Base-by-base conservation (phyloP, 148 eudicot species). In the Mesembryanthemum crystallinum region DNA sequence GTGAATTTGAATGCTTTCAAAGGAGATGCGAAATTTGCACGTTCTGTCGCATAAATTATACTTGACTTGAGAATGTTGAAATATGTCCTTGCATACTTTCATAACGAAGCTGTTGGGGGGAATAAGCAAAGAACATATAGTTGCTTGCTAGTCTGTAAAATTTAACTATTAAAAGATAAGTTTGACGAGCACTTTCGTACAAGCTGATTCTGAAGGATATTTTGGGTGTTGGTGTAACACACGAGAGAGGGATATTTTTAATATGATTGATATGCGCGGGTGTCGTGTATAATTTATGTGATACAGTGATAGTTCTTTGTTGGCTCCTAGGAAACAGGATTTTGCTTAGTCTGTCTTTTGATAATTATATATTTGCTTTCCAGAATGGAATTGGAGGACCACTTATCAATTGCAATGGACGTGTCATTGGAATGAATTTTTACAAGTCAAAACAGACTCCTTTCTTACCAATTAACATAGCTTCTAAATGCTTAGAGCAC, bases 321-420 rank as follows among this genome's bases (percentile, higher is more conserved):
- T 32, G 1, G 60, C 21, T 17, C 18, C 47, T 29, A 28, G 15
- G 35, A 17, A 28, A 27, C 37, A 3, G 4, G 42, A 37, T 8
- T 37, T 37, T 25, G 18, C 39, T 12, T 7, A 58, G 12, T 3
- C 8, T 30, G 24, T 35, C 37, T 64, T 58, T 63, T 5, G 10
- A 14, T 28, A 13, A 71, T 17, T 71, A 24, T 52, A 37, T 37
- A 3, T 37, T 37, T 37, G 42, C 59, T 73, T 37, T 54, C 30
- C 67, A 73, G 76, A 60, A 58, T 60, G 76, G 66, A 25, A 73
- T 73, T 60, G 76, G 76, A 37, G 76, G 76, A 58, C 76, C 76
- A 47, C 47, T n/a, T n/a, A n/a, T n/a, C n/a, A n/a, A n/a, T n/a
- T n/a, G n/a, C n/a, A n/a, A n/a, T n/a, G n/a, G n/a, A 37, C 33